Evolutionary conservation across 129 eudicot genomes (phyloP).

Genomic region (Erigeron canadensis): DNA sequence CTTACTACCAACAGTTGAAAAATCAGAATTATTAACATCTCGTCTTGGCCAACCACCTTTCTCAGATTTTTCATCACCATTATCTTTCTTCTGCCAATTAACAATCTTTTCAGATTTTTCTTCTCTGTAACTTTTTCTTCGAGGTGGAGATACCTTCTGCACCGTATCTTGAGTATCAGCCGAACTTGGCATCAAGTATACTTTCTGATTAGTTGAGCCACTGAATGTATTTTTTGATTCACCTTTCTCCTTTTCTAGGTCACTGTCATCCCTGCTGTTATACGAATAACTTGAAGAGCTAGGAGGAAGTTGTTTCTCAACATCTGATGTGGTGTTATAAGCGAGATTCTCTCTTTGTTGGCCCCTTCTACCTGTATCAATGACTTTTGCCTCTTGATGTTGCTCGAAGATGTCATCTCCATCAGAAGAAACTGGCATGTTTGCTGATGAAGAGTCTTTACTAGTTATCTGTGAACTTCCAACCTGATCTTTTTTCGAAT

Average conservation of each 20-base stretch:
- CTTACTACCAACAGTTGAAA: constrained; percentile 42
- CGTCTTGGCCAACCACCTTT: constrained; percentile 52
- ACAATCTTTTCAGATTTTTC: constrained; percentile 61
- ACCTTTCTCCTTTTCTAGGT: constrained; percentile 50
- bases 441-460: constrained; percentile 59
- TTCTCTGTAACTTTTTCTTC: constrained; percentile 68
- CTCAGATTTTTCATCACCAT: constrained; percentile 61
- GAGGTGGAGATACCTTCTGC: constrained; percentile 94
- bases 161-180: constrained; percentile 67
- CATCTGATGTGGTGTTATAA: constrained; percentile 46
- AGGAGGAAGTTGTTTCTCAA: constrained; percentile 50
- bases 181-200: constrained; percentile 39
- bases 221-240: constrained; percentile 45
- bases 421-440: constrained; percentile 46
- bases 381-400: constrained; percentile 49
- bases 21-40: constrained; percentile 42
- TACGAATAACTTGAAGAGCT: constrained; percentile 51
- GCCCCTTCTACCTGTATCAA: constrained; percentile 57
- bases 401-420: constrained; percentile 57
- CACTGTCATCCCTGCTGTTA: constrained; percentile 49
- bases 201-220: constrained; percentile 51
- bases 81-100: constrained; percentile 52
- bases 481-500: constrained; percentile 68
- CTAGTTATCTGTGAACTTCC: constrained; percentile 48
- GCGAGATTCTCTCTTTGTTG: constrained; percentile 54